Percentiles rank a stretch among this genome's conserved stretches.
Evolutionary conservation across 2,329 filamentous ascomycete genomes (phyloP).

Genomic region (Grosmannia huntii): DNA sequence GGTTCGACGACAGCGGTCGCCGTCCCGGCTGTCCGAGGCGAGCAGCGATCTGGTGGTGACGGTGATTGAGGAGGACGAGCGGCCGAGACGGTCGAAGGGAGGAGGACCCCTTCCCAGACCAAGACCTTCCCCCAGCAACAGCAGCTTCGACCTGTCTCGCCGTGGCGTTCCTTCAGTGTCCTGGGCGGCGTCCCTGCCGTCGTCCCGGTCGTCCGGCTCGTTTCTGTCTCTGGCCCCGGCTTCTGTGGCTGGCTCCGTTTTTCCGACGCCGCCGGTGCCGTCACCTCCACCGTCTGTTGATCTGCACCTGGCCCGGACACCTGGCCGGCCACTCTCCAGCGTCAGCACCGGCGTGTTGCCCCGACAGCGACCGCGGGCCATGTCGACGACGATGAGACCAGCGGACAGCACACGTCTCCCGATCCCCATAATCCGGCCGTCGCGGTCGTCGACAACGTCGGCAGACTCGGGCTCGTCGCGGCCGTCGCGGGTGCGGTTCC

Average conservation of each 20-base stretch:
- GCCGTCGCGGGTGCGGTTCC: not conserved
- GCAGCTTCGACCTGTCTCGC: too few species aligned
- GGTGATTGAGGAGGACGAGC: not conserved
- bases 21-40: too few species aligned
- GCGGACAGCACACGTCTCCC: not conserved
- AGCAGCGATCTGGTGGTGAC: too few species aligned
- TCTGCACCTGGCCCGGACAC: not conserved
- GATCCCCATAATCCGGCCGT: not conserved
- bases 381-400: not conserved
- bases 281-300: not conserved
- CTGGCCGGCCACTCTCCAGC: not conserved
- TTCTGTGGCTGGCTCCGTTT: not conserved
- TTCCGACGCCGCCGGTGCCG: not conserved
- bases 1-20: too few species aligned
- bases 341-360: not conserved
- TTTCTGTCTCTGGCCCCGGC: not conserved
- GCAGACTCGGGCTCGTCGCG: not conserved
- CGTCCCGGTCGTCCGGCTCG: not conserved
- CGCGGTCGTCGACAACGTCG: not conserved
- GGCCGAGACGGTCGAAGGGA: not conserved
- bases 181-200: too few species aligned
- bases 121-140: not conserved
- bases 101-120: too few species aligned
- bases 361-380: not conserved
- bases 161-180: too few species aligned